phyloP scores from a whole-genome alignment of 2,329 filamentous ascomycete genomes.

The Pseudopithomyces chartarum region DNA sequence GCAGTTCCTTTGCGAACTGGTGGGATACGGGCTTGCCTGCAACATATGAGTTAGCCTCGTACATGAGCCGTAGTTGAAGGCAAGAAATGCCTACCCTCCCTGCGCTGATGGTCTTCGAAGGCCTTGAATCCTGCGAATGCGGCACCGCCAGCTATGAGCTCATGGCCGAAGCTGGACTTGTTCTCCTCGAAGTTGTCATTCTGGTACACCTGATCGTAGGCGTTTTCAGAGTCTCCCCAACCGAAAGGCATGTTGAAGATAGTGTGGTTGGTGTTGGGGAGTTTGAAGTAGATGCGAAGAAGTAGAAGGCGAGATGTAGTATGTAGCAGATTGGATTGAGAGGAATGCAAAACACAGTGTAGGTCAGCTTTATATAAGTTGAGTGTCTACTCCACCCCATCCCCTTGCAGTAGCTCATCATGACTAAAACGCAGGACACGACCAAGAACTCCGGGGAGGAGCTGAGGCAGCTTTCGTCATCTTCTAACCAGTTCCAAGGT shows the following conservation, averaged over 20 bases:
- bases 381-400: background rate
- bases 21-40: constrained; percentile 73
- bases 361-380: background rate
- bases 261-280: background rate
- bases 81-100: constrained; percentile 58
- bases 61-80: background rate
- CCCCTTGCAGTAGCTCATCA: background rate
- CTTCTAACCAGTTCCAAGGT: background rate
- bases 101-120: constrained; percentile 76
- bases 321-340: background rate
- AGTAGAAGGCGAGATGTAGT: background rate
- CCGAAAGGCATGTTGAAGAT: constrained; percentile 50
- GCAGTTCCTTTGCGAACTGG: constrained; percentile 75
- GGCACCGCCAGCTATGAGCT: constrained; percentile 75
- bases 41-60: background rate
- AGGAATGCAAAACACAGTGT: background rate
- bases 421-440: background rate
- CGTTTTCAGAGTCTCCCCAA: constrained; percentile 56
- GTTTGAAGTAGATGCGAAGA: background rate
- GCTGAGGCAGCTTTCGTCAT: constrained; percentile 12
- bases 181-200: constrained; percentile 54
- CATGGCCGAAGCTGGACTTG: constrained; percentile 71
- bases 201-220: constrained; percentile 62
- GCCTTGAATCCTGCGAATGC: constrained; percentile 81
- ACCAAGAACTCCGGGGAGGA: background rate